These are phyloP conservation scores for Tricholomella constricta DNA, from an alignment of 768 basidiomycete genomes.

Conservation along the genomic window DNA sequence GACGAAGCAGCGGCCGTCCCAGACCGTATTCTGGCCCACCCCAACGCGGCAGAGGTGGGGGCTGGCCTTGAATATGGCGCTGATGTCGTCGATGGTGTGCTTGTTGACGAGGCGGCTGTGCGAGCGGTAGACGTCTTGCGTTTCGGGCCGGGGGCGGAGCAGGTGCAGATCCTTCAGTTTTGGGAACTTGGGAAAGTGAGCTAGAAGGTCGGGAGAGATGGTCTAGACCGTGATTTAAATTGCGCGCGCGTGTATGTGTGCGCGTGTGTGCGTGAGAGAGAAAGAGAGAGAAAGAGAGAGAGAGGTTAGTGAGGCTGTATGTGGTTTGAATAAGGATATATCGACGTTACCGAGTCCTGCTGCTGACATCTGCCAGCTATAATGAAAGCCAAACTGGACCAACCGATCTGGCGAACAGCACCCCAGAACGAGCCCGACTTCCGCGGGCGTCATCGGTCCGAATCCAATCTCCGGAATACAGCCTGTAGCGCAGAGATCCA, in stretches of 20 bases:
- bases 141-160: slow-evolving; percentile 20
- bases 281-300: too few species aligned
- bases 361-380: slow-evolving; percentile 16
- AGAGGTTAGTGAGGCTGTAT: too few species aligned
- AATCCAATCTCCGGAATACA: slow-evolving; percentile 14
- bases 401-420: slow-evolving; percentile 13
- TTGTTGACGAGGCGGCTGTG: background rate
- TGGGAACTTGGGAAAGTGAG: slow-evolving; percentile 13
- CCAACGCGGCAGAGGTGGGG: background rate
- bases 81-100: background rate
- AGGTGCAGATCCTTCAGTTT: slow-evolving; percentile 25
- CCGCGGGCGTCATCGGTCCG: slow-evolving; percentile 7
- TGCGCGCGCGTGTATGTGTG: background rate
- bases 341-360: slow-evolving; percentile 4
- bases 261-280: too few species aligned
- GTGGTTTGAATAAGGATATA: background rate
- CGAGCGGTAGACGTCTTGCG: background rate
- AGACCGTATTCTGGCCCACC: slow-evolving; percentile 1
- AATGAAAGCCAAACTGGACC: slow-evolving; percentile 19
- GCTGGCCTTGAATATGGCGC: background rate
- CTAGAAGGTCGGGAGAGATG: slow-evolving; percentile 16
- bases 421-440: slow-evolving; percentile 8
- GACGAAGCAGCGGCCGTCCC: slow-evolving; percentile 1
- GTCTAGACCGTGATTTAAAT: slow-evolving; percentile 2
- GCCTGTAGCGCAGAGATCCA: slow-evolving; percentile 8